Evolutionary conservation across 176 grass and related monocot genomes (phyloP), one percentile per base, ranked within the genome.

Genomic region (Phyllostachys edulis): DNA sequence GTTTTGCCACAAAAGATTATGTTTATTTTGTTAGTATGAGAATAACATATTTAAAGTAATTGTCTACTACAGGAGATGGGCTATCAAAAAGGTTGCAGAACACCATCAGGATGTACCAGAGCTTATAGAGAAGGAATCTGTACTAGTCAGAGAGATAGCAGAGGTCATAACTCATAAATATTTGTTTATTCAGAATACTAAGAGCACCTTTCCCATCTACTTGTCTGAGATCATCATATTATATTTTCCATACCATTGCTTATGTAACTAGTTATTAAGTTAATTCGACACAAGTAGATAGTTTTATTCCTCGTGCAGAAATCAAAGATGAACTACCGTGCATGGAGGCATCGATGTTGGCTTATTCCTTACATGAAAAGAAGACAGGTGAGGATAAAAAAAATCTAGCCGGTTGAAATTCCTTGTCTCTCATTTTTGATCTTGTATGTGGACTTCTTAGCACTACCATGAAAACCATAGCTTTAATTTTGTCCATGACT

Each of bases 241-340:
- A 52, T 69, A 56, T 42, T 59, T 46, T 76, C 20, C n/a, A 81
- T 65, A 56, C 0, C 32, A 18, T 82, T 17, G 50, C 49, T 47
- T 87, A 29, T 73, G 69, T 26, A 49, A 4, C 44, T 57, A n/a
- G 1, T 62, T 69, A 27, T 77, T 38, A 41, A 65, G 76, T 76
- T 86, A 62, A 39, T 73, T 39, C 0, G 7, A 42, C 21, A 55
- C 11, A 63, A 73, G 12, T 75, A 41, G 26, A 77, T 37, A 20
- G 36, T 69, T 49, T 80, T 89, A 32, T 15, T 81, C 4, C 34
- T 65, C 90, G 9, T 94, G 85, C 63, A 95, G 96, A 98, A 93
- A 92, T 98, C 88, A 37, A 98, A 98, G 82, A 98, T 98, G 96
- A 98, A 98, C 88, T 98, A 95, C 71, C 96, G 93, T 46, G 91